Evolutionary conservation across 192 early-diverging fungal genomes (phyloP), one percentile per base, ranked within the genome.

Genomic region (Dissophora globulifera): DNA sequence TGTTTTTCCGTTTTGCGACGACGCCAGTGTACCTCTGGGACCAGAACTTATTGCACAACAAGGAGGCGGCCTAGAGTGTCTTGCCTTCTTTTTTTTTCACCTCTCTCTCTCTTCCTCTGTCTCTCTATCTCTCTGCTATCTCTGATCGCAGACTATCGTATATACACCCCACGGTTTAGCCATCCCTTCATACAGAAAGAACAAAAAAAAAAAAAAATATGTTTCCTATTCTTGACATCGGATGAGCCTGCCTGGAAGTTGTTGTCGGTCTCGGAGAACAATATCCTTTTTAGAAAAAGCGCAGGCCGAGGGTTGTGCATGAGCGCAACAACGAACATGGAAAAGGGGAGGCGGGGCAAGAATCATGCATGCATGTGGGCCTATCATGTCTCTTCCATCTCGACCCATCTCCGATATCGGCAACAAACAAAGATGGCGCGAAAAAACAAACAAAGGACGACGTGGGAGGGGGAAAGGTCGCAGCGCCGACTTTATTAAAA

Each of bases 21-120:
- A n/a, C n/a, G n/a, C n/a, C n/a, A 72, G 69, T 86, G 19, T 84
- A 86, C 79, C 74, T 86, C 35, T 87, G 85, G 85, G 85, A 87
- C 33, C 83, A 87, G 30, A 65, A 87, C 35, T 43, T 85, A 53
- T 71, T 69, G 32, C 43, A 38, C 51, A 15, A 19, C 32, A 53
- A 53, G 17, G 22, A 53, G 35, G n/a, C n/a, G n/a, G 35, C 6
- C 35, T 38, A 38, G 35, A 38, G n/a, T n/a, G n/a, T 13, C 7
- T 13, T 13, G 38, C 38, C 38, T 40, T 40, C 7, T 40, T 40
- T 7, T 13, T 40, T 40, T 40, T 40, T 40, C 38, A 7, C 13
- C 38, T 40, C 38, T 13, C 13, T 13, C 38, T 40, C 38, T 7
- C 38, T 40, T 40, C 8, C 8, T 40, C 38, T 40, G n/a, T n/a